These are phyloP conservation scores for Fusarium dimerum DNA, from an alignment of 2,329 filamentous ascomycete genomes.

Conservation along the genomic window DNA sequence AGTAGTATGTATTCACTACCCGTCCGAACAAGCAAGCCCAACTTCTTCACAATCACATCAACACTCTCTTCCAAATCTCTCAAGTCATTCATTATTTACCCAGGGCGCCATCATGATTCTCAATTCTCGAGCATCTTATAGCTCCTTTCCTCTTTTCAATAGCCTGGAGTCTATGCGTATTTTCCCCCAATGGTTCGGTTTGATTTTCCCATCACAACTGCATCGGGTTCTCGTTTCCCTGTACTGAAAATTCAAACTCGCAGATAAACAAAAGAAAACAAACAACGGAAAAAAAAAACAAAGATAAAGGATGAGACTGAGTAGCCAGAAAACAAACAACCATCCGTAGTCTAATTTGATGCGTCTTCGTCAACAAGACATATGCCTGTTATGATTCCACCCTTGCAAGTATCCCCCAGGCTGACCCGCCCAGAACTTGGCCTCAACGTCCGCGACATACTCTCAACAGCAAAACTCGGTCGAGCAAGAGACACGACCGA, in stretches of 20 bases:
- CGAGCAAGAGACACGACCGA: slow-evolving; percentile 1
- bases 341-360: slow-evolving; percentile 35
- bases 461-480: slow-evolving; percentile 14
- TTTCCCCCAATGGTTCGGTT: background rate
- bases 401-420: slow-evolving; percentile 7
- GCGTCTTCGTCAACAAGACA: slow-evolving; percentile 24
- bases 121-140: background rate
- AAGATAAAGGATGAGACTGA: slow-evolving; percentile 28
- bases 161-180: background rate
- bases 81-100: background rate
- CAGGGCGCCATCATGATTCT: background rate
- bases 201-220: background rate
- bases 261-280: slow-evolving; percentile 13
- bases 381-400: slow-evolving; percentile 31
- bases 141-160: background rate
- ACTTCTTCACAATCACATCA: too few relatives aligned
- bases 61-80: background rate
- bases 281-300: slow-evolving; percentile 19
- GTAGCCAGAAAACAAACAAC: slow-evolving; percentile 30
- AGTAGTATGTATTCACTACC: too few relatives aligned
- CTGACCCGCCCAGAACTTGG: slow-evolving; percentile 6
- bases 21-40: too few relatives aligned
- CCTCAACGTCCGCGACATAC: slow-evolving; percentile 6
- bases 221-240: slow-evolving; percentile 3
- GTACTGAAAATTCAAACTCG: slow-evolving; percentile 16